Evolutionary conservation across 202 grass and related monocot genomes (phyloP).

Genomic region (Sporobolus alterniflorus): DNA sequence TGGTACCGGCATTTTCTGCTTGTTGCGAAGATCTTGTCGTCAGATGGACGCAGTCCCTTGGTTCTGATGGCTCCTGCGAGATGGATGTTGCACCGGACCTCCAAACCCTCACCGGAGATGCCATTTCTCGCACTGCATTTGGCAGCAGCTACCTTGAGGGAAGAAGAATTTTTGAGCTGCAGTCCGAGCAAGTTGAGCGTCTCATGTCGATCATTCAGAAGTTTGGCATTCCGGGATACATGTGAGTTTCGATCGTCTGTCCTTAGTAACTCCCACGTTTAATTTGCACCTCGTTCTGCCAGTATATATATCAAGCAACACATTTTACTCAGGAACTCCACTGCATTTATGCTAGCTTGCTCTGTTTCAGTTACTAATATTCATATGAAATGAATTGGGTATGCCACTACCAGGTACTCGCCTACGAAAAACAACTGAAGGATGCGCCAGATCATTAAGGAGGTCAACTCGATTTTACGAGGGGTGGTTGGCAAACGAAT

Average conservation of each 20-base stretch:
- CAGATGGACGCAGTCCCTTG: background rate
- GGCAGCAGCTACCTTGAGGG: constrained; percentile 79
- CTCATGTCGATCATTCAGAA: constrained; percentile 25
- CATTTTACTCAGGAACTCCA: background rate
- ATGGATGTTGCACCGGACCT: constrained; percentile 57
- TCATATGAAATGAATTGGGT: background rate
- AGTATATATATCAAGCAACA: background rate
- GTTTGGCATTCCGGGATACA: constrained; percentile 51
- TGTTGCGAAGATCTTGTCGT: background rate
- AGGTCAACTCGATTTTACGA: constrained; percentile 48
- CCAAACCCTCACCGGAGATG: constrained; percentile 63
- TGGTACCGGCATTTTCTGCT: constrained; percentile 44
- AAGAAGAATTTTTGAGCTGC: constrained; percentile 63
- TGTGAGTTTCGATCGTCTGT: constrained; percentile 25
- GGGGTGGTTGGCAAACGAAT: constrained; percentile 50
- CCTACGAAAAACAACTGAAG: constrained; percentile 58
- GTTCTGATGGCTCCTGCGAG: constrained; percentile 36
- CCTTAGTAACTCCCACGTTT: background rate
- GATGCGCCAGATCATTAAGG: constrained; percentile 41
- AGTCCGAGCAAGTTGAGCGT: constrained; percentile 41
- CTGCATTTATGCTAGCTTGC: background rate
- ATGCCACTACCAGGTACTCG: constrained; percentile 42
- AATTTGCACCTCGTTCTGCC: background rate
- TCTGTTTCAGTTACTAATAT: background rate
- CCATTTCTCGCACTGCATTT: constrained; percentile 76